Evolutionary conservation across 2,329 filamentous ascomycete genomes (phyloP).

Genomic region (Fusarium duplospermum): DNA sequence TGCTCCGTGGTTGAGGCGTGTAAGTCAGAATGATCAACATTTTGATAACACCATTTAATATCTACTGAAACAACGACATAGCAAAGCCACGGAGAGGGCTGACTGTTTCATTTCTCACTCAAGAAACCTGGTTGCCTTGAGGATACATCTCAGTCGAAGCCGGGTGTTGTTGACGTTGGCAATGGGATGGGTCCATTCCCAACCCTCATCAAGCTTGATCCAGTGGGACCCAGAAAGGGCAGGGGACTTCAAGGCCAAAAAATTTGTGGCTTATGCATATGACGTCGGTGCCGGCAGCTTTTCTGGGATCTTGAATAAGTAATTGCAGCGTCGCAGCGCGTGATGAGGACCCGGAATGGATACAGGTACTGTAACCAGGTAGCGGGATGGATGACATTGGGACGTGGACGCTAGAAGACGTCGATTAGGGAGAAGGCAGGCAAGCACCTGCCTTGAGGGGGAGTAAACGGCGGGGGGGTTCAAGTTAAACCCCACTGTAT

Average conservation of each 20-base stretch:
- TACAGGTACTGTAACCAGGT: neutral
- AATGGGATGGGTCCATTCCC: neutral
- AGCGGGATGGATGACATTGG: neutral
- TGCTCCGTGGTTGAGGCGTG: neutral
- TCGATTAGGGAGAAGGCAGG: neutral
- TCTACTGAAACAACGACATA: constrained; percentile 7
- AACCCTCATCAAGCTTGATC: neutral
- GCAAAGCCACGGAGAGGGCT: neutral
- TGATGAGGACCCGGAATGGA: constrained; percentile 14
- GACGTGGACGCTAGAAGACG: neutral
- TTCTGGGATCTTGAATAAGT: constrained; percentile 6
- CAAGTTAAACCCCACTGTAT: neutral
- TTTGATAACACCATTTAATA: neutral
- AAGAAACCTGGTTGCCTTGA: neutral
- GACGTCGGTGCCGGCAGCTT: constrained; percentile 18
- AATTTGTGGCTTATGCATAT: constrained; percentile 5
- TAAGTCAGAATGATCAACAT: constrained; percentile 10
- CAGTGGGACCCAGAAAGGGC: neutral
- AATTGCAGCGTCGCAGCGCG: constrained; percentile 22
- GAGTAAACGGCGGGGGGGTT: neutral
- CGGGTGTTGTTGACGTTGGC: neutral
- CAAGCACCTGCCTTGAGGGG: neutral
- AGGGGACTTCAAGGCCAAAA: neutral
- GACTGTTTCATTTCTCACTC: neutral
- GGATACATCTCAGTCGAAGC: neutral